Conservation (phyloP, 352 stramenopile genomes). For the Pelagophyceae sp. region DNA sequence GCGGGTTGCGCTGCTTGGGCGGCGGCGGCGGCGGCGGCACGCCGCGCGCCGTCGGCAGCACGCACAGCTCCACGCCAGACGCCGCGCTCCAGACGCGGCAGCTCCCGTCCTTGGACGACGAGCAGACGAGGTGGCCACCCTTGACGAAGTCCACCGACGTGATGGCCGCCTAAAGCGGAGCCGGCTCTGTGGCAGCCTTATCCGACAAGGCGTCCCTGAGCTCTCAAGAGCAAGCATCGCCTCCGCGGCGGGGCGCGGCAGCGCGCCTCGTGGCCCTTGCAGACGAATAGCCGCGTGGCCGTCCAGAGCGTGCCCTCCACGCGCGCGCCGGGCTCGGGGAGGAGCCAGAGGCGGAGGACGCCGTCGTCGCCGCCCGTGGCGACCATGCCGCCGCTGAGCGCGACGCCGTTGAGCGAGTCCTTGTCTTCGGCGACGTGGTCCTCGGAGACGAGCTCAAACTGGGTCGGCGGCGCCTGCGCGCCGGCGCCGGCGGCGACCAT, state of each 20-base stretch:
- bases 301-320: background rate
- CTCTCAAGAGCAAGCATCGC: background rate
- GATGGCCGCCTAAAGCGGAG: too few species aligned
- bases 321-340: background rate
- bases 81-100: background rate
- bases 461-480: background rate
- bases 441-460: background rate
- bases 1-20: background rate
- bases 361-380: background rate
- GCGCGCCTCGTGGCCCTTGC: background rate
- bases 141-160: too few species aligned
- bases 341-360: background rate
- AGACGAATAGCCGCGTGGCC: background rate
- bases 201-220: too few species aligned
- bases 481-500: background rate
- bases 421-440: slow-evolving; percentile 1
- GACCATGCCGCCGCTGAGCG: background rate
- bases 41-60: background rate
- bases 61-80: background rate
- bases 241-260: background rate
- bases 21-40: background rate
- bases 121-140: background rate
- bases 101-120: slow-evolving; percentile 6
- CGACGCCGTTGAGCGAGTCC: background rate
- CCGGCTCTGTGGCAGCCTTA: too few species aligned